Percentiles rank a stretch among this genome's conserved stretches.
Evolutionary conservation across 192 early-diverging fungal genomes (phyloP).

Genomic region (Chytriomyces sp.): DNA sequence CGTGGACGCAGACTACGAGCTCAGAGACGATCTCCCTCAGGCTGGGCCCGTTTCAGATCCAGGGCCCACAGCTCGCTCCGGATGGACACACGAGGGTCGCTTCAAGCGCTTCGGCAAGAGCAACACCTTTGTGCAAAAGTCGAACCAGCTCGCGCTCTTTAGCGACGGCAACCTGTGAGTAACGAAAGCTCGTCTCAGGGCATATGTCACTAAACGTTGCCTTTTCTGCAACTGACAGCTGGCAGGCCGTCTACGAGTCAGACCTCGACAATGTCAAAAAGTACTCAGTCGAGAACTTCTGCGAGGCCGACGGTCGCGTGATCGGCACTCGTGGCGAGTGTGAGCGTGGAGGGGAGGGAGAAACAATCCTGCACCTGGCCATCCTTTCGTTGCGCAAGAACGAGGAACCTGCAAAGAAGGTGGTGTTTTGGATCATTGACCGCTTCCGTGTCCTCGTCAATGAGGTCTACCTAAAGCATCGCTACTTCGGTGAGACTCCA

Average conservation of each 20-base stretch:
- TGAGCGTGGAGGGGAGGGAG: slow-evolving; percentile 6
- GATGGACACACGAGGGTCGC: too few species aligned
- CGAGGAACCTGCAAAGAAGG: too few species aligned
- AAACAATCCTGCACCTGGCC: slow-evolving; percentile 9
- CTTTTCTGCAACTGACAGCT: not conserved
- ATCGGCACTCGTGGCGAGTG: not conserved
- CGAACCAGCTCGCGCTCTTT: not conserved
- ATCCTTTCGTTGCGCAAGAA: too few species aligned
- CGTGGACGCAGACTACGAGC: too few species aligned
- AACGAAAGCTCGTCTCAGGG: not conserved
- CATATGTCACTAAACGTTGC: not conserved
- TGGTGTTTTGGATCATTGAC: not conserved
- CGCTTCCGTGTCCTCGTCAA: not conserved
- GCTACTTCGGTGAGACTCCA: slow-evolving; percentile 19
- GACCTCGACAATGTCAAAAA: not conserved
- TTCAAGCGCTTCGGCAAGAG: slow-evolving; percentile 4
- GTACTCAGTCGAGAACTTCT: not conserved
- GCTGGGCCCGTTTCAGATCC: too few species aligned
- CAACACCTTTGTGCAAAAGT: not conserved
- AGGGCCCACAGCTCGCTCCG: too few species aligned
- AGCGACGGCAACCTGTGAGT: not conserved
- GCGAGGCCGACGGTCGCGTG: not conserved
- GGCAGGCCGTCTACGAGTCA: not conserved
- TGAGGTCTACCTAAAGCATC: not conserved
- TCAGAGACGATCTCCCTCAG: too few species aligned